These are phyloP conservation scores for Cladobotryum mycophilum DNA, from an alignment of 2,329 filamentous ascomycete species.

Conservation along the genomic window DNA sequence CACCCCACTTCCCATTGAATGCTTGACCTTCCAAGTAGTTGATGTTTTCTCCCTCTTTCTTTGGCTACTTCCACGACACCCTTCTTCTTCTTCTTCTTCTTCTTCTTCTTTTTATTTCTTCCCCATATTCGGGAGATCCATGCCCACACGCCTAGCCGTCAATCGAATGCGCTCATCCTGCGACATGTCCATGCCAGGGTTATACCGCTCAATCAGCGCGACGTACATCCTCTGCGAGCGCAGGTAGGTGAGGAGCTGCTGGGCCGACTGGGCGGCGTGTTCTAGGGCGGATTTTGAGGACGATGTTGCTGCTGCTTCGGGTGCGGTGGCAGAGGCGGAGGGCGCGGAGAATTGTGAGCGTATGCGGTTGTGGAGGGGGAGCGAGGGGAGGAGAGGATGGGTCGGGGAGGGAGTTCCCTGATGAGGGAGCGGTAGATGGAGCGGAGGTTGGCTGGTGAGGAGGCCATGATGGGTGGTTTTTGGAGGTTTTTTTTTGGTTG, in stretches of 20 bases:
- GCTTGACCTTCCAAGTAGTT: no score
- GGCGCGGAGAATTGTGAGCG: slow-evolving; percentile 26
- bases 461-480: slow-evolving; percentile 21
- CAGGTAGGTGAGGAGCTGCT: slow-evolving; percentile 75
- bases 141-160: slow-evolving; percentile 80
- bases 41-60: no score
- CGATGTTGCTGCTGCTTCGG: slow-evolving; percentile 21
- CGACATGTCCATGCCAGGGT: slow-evolving; percentile 83
- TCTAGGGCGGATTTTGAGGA: slow-evolving; percentile 17
- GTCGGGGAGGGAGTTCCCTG: slow-evolving; percentile 76
- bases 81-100: neutral
- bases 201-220: slow-evolving; percentile 81
- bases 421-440: slow-evolving; percentile 83
- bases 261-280: slow-evolving; percentile 38
- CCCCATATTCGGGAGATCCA: slow-evolving; percentile 62
- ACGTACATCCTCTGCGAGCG: slow-evolving; percentile 80
- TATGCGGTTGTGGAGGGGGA: slow-evolving; percentile 41
- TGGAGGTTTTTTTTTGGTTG: no score
- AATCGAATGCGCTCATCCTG: slow-evolving; percentile 78
- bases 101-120: slow-evolving; percentile 7
- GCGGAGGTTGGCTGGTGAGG: slow-evolving; percentile 50
- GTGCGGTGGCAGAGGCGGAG: slow-evolving; percentile 42
- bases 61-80: neutral
- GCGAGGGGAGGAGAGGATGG: slow-evolving; percentile 47
- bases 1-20: no score